Evolutionary conservation across 345 rosid genomes (phyloP).

Genomic region (Zanthoxylum bungeanum): DNA sequence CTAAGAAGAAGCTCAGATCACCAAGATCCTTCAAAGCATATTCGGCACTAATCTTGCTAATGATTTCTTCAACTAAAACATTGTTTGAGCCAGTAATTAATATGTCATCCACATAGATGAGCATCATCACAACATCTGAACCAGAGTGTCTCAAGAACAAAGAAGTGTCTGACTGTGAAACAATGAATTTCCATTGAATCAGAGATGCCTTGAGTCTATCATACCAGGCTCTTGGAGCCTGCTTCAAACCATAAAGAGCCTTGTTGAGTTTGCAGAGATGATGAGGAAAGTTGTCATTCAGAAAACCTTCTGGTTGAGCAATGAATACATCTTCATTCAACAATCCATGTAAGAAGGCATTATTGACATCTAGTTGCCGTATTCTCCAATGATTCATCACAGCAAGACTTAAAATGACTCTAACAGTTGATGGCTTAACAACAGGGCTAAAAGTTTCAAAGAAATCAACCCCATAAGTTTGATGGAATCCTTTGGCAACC

Average conservation of each 20-base stretch:
- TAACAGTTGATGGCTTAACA: neutral
- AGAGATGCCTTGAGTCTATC: neutral
- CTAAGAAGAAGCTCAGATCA: neutral
- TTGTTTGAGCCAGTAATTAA: neutral
- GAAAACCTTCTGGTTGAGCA: neutral
- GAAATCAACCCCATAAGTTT: neutral
- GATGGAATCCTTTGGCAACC: neutral
- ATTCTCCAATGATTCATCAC: neutral
- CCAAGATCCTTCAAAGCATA: neutral
- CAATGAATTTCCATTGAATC: neutral
- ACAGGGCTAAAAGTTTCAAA: neutral
- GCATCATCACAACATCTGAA: neutral
- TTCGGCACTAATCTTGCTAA: no score
- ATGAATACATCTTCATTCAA: neutral
- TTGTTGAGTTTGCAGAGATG: neutral
- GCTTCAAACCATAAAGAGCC: neutral
- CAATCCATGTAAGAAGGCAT: neutral
- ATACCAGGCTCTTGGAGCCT: neutral
- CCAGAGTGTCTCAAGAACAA: neutral
- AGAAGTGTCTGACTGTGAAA: neutral
- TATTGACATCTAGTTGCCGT: neutral
- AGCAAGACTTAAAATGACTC: neutral
- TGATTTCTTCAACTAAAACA: no score
- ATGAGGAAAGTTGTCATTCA: rapidly evolving
- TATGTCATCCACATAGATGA: neutral